phyloP scores from a whole-genome alignment of 306 rosid species.

The Begonia masoniana region DNA sequence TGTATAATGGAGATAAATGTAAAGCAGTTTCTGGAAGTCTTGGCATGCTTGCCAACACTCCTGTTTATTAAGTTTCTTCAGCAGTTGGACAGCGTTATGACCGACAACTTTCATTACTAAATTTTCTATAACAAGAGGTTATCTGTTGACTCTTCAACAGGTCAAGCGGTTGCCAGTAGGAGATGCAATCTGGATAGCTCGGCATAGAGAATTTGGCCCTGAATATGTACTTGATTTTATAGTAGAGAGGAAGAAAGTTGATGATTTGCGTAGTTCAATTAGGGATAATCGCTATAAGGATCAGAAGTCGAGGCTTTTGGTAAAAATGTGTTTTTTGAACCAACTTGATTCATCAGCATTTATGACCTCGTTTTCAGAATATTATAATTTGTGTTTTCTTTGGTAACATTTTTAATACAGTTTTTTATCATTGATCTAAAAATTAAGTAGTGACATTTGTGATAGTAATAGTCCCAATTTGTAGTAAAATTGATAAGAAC shows the following conservation, averaged over 20 bases:
- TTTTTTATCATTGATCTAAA: too few relatives aligned
- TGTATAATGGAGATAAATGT: background rate
- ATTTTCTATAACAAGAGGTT: slow-evolving; percentile 8
- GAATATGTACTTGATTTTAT: slow-evolving; percentile 95
- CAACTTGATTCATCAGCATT: slow-evolving; percentile 2
- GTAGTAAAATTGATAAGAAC: too few relatives aligned
- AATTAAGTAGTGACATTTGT: too few relatives aligned
- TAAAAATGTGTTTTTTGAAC: slow-evolving; percentile 20
- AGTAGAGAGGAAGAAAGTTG: slow-evolving; percentile 81
- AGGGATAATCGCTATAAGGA: slow-evolving; percentile 92
- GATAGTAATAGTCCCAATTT: too few relatives aligned
- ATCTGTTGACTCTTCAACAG: slow-evolving; percentile 26
- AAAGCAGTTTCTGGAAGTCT: background rate
- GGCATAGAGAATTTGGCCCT: slow-evolving; percentile 45
- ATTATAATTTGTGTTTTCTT: too few relatives aligned
- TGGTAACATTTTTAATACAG: too few relatives aligned
- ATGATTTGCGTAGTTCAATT: slow-evolving; percentile 81
- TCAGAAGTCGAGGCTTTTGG: slow-evolving; percentile 84
- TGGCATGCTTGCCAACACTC: too few relatives aligned
- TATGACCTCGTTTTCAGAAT: background rate
- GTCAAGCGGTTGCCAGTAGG: slow-evolving; percentile 88
- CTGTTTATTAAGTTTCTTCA: too few relatives aligned
- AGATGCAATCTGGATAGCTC: slow-evolving; percentile 95
- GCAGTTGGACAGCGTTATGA: too few relatives aligned
- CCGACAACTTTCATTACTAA: background rate